phyloP scores from a whole-genome alignment of 192 early-diverging fungal species.

The Umbelopsis sp. region DNA sequence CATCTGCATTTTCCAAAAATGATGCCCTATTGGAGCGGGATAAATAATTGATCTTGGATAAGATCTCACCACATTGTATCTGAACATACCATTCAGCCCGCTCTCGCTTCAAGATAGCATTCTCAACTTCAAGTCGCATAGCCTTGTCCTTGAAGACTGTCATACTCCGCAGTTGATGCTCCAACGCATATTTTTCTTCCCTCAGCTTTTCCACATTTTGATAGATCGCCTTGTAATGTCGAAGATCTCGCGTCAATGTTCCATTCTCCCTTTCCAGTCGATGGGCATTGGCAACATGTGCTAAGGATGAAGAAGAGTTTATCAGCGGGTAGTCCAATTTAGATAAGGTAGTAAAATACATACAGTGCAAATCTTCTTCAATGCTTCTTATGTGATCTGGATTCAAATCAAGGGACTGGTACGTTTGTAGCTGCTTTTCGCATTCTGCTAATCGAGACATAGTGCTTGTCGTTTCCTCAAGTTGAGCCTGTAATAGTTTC shows the following conservation, averaged over 20 bases:
- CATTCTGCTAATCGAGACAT: neutral
- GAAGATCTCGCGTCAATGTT: conserved; percentile 52
- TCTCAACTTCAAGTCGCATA: conserved; percentile 52
- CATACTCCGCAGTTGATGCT: conserved; percentile 58
- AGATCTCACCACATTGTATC: neutral
- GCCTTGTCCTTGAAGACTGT: conserved; percentile 51
- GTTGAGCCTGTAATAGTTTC: neutral
- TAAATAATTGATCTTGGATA: neutral
- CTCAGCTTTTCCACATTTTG: conserved; percentile 53
- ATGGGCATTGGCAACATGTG: conserved; percentile 56
- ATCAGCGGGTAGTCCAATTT: neutral
- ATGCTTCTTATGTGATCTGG: neutral
- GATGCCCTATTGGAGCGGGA: conserved; percentile 28
- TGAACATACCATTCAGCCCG: conserved; percentile 55
- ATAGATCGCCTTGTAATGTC: conserved; percentile 47
- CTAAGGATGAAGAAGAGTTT: neutral
- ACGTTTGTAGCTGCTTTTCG: conserved; percentile 14
- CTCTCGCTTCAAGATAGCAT: conserved; percentile 50
- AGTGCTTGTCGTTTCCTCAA: neutral
- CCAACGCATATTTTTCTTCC: conserved; percentile 56
- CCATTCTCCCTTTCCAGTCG: conserved; percentile 55
- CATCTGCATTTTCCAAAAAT: conserved; percentile 47
- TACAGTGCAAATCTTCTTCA: conserved; percentile 4
- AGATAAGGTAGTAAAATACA: neutral
- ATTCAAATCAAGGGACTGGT: neutral